A percentile compares a stretch with the other conserved stretches of the same genome.
Evolutionary conservation across 495 filamentous ascomycete genomes (phyloP).

Genomic region (Trichocladium uniseriatum): DNA sequence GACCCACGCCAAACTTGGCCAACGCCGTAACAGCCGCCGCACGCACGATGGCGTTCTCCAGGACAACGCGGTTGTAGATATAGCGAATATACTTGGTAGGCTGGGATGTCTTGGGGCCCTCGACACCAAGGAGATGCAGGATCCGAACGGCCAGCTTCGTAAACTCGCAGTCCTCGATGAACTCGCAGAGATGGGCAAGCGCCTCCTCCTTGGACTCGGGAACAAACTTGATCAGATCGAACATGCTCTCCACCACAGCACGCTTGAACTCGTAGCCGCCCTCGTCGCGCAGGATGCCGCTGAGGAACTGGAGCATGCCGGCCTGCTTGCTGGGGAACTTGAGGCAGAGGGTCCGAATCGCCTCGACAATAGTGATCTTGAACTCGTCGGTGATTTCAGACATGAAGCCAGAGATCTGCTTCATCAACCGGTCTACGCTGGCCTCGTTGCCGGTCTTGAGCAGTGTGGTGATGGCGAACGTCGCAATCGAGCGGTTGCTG

Average conservation of each 20-base stretch:
- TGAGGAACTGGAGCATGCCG: slow-evolving; percentile 93
- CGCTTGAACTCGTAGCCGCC: slow-evolving; percentile 98
- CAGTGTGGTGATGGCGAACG: slow-evolving; percentile 94
- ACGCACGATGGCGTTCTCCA: slow-evolving; percentile 93
- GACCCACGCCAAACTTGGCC: slow-evolving; percentile 94
- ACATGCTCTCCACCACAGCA: slow-evolving; percentile 97
- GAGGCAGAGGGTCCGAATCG: slow-evolving; percentile 88
- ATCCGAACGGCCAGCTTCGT: slow-evolving; percentile 96
- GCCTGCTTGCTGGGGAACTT: slow-evolving; percentile 99
- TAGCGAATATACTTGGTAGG: slow-evolving; percentile 99
- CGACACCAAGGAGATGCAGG: slow-evolving; percentile 82
- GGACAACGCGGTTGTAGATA: slow-evolving; percentile 96
- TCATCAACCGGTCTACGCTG: slow-evolving; percentile 95
- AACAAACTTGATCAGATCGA: slow-evolving; percentile 97
- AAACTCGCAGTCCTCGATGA: slow-evolving; percentile 99
- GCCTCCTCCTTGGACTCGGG: slow-evolving; percentile 97
- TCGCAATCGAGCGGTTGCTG: slow-evolving; percentile 93
- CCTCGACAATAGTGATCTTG: slow-evolving; percentile 98
- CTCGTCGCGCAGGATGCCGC: slow-evolving; percentile 88
- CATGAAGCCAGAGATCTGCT: slow-evolving; percentile 96
- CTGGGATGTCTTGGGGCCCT: slow-evolving; percentile 90
- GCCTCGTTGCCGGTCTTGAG: slow-evolving; percentile 97
- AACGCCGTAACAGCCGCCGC: slow-evolving; percentile 92
- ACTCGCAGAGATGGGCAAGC: slow-evolving; percentile 92
- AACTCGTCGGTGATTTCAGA: slow-evolving; percentile 97